A percentile compares a stretch with the other conserved stretches of the same genome.
These are phyloP conservation scores for Priceomyces carsonii DNA, from an alignment of 805 yeast species.

Conservation along the genomic window DNA sequence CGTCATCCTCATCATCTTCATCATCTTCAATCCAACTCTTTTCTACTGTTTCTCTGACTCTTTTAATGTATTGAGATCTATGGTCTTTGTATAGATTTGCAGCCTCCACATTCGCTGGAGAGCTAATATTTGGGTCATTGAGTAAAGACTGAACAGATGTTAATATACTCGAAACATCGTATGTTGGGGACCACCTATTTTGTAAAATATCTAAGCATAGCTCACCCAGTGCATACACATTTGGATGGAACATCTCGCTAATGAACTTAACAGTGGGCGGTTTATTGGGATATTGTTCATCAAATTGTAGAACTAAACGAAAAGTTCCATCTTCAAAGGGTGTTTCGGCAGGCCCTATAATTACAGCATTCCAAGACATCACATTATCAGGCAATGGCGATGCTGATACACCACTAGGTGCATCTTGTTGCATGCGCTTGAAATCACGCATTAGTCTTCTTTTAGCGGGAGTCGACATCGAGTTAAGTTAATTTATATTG, in stretches of 20 bases:
- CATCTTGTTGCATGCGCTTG: constrained; percentile 96
- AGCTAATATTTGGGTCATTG: constrained; percentile 94
- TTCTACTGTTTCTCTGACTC: constrained; percentile 95
- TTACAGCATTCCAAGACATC: constrained; percentile 97
- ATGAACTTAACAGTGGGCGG: constrained; percentile 92
- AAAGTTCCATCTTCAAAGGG: constrained; percentile 99
- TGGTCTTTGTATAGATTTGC: constrained; percentile 95
- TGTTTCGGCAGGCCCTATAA: constrained; percentile 95
- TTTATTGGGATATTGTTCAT: constrained; percentile 96
- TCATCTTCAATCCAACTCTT: constrained; percentile 88
- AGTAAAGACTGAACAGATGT: constrained; percentile 90
- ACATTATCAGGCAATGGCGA: constrained; percentile 96
- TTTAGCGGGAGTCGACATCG: constrained; percentile 97
- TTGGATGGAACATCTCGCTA: constrained; percentile 96
- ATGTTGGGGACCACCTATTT: constrained; percentile 98
- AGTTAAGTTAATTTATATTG: too few relatives aligned
- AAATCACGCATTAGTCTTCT: constrained; percentile 98
- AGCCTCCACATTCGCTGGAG: constrained; percentile 98
- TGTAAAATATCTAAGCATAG: constrained; percentile 94
- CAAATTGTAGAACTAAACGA: constrained; percentile 80
- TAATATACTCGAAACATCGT: constrained; percentile 92
- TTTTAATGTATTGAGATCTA: constrained; percentile 83
- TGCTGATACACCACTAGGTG: constrained; percentile 97
- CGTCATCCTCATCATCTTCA: constrained; percentile 55
- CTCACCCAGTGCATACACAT: constrained; percentile 94